A percentile compares a stretch with the other conserved stretches of the same genome.
These are phyloP conservation scores for Xylariaceae sp. DNA, from an alignment of 2,329 filamentous ascomycete genomes.

Conservation along the genomic window DNA sequence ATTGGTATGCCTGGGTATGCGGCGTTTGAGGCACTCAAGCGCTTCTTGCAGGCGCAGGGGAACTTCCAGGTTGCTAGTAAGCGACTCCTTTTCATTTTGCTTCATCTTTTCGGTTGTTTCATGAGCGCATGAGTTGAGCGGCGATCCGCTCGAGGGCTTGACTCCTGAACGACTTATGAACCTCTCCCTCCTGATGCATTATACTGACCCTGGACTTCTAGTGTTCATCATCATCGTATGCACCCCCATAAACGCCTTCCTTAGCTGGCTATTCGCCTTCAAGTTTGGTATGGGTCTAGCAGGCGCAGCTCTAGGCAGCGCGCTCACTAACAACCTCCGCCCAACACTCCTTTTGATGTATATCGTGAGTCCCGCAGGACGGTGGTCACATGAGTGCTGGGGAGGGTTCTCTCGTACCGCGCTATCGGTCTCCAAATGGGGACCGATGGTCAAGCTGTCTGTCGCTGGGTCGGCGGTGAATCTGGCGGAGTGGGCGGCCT, in stretches of 20 bases:
- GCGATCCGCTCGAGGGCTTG: neutral
- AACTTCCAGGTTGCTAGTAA: slow-evolving; percentile 43
- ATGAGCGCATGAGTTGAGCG: neutral
- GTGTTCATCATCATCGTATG: slow-evolving; percentile 43
- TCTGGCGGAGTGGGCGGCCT: slow-evolving; percentile 40
- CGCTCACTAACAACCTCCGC: slow-evolving; percentile 44
- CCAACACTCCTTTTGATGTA: slow-evolving; percentile 44
- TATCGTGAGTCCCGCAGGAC: slow-evolving; percentile 37
- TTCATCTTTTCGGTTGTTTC: neutral
- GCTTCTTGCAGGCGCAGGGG: slow-evolving; percentile 51
- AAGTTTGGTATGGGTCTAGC: slow-evolving; percentile 41
- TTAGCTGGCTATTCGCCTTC: slow-evolving; percentile 47
- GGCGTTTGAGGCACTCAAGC: slow-evolving; percentile 49
- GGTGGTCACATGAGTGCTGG: slow-evolving; percentile 41
- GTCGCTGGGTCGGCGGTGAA: slow-evolving; percentile 37
- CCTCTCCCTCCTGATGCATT: neutral
- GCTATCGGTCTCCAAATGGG: slow-evolving; percentile 34
- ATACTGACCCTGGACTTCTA: slow-evolving; percentile 1
- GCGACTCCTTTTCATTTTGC: neutral
- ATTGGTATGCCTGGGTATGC: slow-evolving; percentile 49
- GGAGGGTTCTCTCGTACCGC: slow-evolving; percentile 36
- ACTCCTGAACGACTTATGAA: neutral
- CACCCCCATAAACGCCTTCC: slow-evolving; percentile 42
- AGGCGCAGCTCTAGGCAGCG: slow-evolving; percentile 47
- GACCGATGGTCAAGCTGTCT: slow-evolving; percentile 37